phyloP scores from a whole-genome alignment of 176 grass and related monocot genomes.

The Oryza brachyantha region DNA sequence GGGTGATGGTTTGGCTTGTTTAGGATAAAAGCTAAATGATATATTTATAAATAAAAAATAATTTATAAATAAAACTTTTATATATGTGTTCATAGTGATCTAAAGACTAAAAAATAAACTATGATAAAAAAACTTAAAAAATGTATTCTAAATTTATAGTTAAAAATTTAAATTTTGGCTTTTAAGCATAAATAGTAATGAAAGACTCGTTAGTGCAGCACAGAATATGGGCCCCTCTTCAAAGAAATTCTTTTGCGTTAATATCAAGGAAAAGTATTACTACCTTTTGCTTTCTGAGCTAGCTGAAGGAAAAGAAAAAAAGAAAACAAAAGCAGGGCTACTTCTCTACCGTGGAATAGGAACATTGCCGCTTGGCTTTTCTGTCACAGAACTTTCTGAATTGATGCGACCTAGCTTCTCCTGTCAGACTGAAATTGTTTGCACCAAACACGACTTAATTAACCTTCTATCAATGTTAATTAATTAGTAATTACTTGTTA shows the following conservation, averaged over 20 bases:
- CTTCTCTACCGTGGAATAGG: neutral
- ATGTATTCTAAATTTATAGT: no score
- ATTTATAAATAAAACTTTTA: no score
- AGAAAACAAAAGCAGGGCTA: neutral
- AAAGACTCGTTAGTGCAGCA: neutral
- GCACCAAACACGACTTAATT: neutral
- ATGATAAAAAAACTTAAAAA: no score
- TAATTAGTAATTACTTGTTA: neutral
- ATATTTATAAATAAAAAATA: no score
- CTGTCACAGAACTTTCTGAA: neutral
- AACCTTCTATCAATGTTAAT: neutral
- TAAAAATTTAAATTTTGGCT: no score
- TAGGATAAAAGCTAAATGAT: no score
- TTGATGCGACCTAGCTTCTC: neutral
- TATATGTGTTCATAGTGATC: no score
- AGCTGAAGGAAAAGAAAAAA: neutral
- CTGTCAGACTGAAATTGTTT: neutral
- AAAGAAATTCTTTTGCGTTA: neutral
- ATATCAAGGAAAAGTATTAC: neutral
- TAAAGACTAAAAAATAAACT: no score
- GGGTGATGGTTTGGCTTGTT: no score
- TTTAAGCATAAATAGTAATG: no score
- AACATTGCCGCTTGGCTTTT: neutral
- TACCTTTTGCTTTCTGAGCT: neutral
- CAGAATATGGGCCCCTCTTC: neutral